A percentile compares a stretch with the other conserved stretches of the same genome.
phyloP scores from a whole-genome alignment of 169 alveolate genomes.

The Plasmodium gallinaceum region DNA sequence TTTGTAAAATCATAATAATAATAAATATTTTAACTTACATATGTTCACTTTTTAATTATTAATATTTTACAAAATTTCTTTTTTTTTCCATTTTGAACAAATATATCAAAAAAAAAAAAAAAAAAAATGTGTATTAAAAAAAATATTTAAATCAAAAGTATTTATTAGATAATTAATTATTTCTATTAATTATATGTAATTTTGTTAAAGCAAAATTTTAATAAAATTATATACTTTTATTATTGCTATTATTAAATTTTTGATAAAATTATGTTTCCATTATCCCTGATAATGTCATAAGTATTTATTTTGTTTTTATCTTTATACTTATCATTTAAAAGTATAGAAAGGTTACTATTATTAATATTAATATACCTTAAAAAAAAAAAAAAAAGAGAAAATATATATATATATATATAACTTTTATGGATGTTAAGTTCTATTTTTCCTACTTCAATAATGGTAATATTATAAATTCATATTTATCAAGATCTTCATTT shows the following conservation, averaged over 20 bases:
- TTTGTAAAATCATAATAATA: too few relatives aligned
- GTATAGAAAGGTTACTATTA: conserved; percentile 35
- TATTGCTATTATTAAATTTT: conserved; percentile 1
- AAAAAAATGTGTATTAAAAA: too few relatives aligned
- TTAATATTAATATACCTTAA: conserved; percentile 53
- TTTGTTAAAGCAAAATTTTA: too few relatives aligned
- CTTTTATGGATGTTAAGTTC: conserved; percentile 7
- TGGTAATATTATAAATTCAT: conserved; percentile 33
- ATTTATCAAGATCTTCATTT: conserved; percentile 53
- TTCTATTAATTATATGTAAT: too few relatives aligned
- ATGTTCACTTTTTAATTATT: too few relatives aligned
- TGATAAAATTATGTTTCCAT: conserved; percentile 14
- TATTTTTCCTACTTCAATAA: conserved; percentile 44
- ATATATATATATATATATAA: background rate
- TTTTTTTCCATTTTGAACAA: too few relatives aligned
- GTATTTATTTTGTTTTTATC: conserved; percentile 25
- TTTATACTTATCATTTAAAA: conserved; percentile 54
- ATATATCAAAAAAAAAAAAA: too few relatives aligned
- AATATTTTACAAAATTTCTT: too few relatives aligned
- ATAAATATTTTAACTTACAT: too few relatives aligned
- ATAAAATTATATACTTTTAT: background rate
- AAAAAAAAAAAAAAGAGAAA: conserved; percentile 18
- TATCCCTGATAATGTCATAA: conserved; percentile 8
- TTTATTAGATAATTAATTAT: too few relatives aligned
- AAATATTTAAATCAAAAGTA: too few relatives aligned